These are phyloP conservation scores for Chaetomium cochliodes DNA, from an alignment of 495 filamentous ascomycete genomes.

Conservation along the genomic window DNA sequence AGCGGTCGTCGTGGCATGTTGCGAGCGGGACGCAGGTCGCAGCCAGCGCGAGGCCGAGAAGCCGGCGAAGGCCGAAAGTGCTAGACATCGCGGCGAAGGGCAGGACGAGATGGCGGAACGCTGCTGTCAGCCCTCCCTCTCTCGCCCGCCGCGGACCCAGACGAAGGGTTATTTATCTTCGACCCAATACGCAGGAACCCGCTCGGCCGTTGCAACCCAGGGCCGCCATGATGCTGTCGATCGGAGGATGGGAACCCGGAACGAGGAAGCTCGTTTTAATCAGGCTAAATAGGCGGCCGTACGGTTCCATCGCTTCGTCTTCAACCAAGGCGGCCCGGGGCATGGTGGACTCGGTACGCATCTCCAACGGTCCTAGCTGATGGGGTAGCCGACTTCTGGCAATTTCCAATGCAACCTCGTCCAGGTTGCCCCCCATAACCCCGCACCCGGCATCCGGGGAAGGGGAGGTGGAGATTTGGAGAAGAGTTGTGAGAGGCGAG, in stretches of 20 bases:
- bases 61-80: constrained; percentile 21
- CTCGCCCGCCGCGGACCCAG: background rate
- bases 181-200: constrained; percentile 27
- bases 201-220: constrained; percentile 15
- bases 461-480: constrained; percentile 6
- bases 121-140: background rate
- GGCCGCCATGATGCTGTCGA: background rate
- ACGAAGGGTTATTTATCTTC: constrained; percentile 12
- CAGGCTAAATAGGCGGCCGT: constrained; percentile 29
- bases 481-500: constrained; percentile 4
- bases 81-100: constrained; percentile 6
- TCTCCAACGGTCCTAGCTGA: constrained; percentile 26
- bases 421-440: constrained; percentile 15
- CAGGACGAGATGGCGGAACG: constrained; percentile 2
- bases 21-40: constrained; percentile 17
- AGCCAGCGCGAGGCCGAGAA: constrained; percentile 26
- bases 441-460: constrained; percentile 23
- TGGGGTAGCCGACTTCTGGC: constrained; percentile 13
- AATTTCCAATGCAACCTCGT: constrained; percentile 17
- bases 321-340: constrained; percentile 7
- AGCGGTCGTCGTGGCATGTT: constrained; percentile 39
- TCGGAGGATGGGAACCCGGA: constrained; percentile 15
- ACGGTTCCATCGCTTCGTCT: constrained; percentile 12
- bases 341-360: constrained; percentile 11
- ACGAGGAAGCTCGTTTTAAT: constrained; percentile 19